Base-by-base conservation (phyloP, 495 filamentous ascomycete genomes). In the Neurospora sp. region DNA sequence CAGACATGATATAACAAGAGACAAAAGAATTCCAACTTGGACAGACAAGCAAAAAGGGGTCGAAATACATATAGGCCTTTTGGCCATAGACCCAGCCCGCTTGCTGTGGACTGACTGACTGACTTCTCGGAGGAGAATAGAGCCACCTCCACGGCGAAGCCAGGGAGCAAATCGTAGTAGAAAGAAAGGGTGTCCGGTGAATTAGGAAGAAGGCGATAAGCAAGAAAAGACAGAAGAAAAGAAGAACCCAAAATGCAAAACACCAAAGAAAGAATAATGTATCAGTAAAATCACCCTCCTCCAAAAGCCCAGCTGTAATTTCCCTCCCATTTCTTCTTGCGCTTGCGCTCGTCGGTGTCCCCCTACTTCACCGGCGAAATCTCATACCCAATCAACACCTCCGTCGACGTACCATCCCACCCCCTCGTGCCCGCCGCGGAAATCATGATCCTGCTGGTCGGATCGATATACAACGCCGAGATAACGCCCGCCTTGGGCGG, bases 381-480 rank as follows among this genome's bases (percentile, higher is more conserved):
- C 81, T 99, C 96, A 80, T 99, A 99, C 68, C 96, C 96, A 53
- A 99, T 86, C 39, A 98, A 80, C 10, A 96, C 94, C 83, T 99
- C 96, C 2, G 96, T 98, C 38, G 86, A 90, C 39, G 85, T 89
- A n/a, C 96, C 96, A 80, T 98, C 96, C 96, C 96, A 98, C 3
- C 96, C 96, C 70, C 96, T 83, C 74, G 94, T 98, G 1, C 96
- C 96, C 39, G 91, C 94, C 3, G 92, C 91, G 3, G 92, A 95
- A 68, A 99, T 87, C 89, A 99, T 93, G 80, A 93, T 97, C 40
- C 90, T 86, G 76, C 93, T 96, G 0, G 93, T 93, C 38, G 93
- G 91, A 80, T 99, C 96, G 69, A 97, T 85, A 77, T 93, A 94
- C 37, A 97, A 80, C 73, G 88, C 86, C 0, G 91, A 93, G 65